Percentiles rank a stretch among this genome's conserved stretches.
Evolutionary conservation across 208 protist genomes (phyloP).

Genomic region (Trypanosoma scelopori): DNA sequence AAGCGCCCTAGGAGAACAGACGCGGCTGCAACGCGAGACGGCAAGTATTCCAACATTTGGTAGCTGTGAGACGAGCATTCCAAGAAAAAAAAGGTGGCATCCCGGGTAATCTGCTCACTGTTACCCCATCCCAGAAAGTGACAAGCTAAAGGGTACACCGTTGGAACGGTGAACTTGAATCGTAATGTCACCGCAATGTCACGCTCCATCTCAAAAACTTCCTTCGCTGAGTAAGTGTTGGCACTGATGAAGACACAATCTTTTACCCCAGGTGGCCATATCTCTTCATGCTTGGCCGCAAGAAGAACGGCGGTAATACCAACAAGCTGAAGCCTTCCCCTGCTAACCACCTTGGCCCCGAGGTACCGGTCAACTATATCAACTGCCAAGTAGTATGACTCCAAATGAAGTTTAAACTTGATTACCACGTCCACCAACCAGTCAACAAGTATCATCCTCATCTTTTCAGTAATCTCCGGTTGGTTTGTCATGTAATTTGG

Average conservation of each 20-base stretch:
- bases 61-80: conserved; percentile 73
- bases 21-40: conserved; percentile 61
- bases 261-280: conserved; percentile 87
- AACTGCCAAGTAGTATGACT: conserved; percentile 96
- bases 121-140: conserved; percentile 39
- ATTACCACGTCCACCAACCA: conserved; percentile 96
- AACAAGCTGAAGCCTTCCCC: conserved; percentile 84
- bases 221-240: conserved; percentile 78
- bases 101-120: conserved; percentile 27
- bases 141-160: conserved; percentile 60
- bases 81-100: conserved; percentile 66
- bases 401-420: conserved; percentile 94
- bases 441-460: conserved; percentile 97
- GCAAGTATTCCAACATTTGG: conserved; percentile 55
- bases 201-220: conserved; percentile 82
- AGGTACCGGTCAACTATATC: conserved; percentile 96
- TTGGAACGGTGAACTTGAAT: conserved; percentile 81
- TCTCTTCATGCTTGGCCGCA: conserved; percentile 91
- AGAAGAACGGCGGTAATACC: conserved; percentile 88
- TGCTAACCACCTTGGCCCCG: conserved; percentile 41
- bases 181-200: conserved; percentile 58
- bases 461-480: conserved; percentile 92
- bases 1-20: conserved; percentile 55
- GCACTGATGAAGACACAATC: conserved; percentile 93
- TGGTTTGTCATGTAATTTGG: conserved; percentile 68